Evolutionary conservation across 2,329 filamentous ascomycete genomes (phyloP).

Genomic region (Aureobasidium sp.): DNA sequence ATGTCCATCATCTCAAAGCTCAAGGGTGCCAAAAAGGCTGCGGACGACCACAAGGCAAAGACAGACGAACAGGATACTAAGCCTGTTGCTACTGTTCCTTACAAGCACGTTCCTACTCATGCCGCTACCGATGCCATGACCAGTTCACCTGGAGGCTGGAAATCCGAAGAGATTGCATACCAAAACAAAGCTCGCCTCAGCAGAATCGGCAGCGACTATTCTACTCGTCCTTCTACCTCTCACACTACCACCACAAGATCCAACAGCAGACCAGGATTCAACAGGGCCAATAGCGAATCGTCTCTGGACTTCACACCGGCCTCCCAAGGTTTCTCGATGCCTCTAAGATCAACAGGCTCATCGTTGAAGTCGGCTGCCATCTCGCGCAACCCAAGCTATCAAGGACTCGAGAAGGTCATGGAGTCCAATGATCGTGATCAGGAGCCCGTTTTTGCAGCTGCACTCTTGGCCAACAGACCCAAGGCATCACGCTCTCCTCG

Average conservation of each 20-base stretch:
- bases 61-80: slow-evolving; percentile 1
- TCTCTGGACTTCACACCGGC: slow-evolving; percentile 8
- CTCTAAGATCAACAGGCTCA: slow-evolving; percentile 3
- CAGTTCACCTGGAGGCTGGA: slow-evolving; percentile 10
- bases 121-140: slow-evolving; percentile 23
- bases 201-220: slow-evolving; percentile 11
- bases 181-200: slow-evolving; percentile 12
- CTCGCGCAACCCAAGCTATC: slow-evolving; percentile 8
- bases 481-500: slow-evolving; percentile 4
- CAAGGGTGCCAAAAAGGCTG: slow-evolving; percentile 26
- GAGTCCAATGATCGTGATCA: slow-evolving; percentile 6
- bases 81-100: slow-evolving; percentile 14
- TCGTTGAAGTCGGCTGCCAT: background rate
- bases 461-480: slow-evolving; percentile 16
- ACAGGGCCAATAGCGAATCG: slow-evolving; percentile 6
- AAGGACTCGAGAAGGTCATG: slow-evolving; percentile 9
- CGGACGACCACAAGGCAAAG: slow-evolving; percentile 22
- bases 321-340: background rate
- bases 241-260: background rate
- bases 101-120: slow-evolving; percentile 24
- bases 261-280: slow-evolving; percentile 1
- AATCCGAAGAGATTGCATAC: slow-evolving; percentile 6
- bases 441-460: slow-evolving; percentile 16
- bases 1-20: slow-evolving; percentile 29
- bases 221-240: slow-evolving; percentile 10